Percentiles rank a stretch among this genome's conserved stretches.
These are phyloP conservation scores for Geotrichum citri-aurantii DNA, from an alignment of 1,139 yeast species.

Conservation along the genomic window DNA sequence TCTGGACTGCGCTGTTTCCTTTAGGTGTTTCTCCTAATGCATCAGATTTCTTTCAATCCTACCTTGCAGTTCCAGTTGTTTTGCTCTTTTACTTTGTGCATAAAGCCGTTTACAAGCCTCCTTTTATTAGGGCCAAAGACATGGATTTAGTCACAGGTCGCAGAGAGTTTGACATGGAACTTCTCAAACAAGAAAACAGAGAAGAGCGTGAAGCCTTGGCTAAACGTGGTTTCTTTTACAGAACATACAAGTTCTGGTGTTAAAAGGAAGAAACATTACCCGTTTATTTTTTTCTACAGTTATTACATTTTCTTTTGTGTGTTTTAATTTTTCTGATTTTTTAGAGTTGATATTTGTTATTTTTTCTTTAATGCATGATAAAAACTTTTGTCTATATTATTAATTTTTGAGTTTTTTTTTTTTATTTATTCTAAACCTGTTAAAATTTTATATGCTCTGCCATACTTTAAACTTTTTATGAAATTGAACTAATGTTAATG, in stretches of 20 bases:
- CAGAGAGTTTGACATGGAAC: constrained; percentile 50
- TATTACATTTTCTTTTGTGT: too few relatives aligned
- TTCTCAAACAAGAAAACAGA: constrained; percentile 45
- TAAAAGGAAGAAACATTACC: constrained; percentile 27
- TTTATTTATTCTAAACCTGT: too few relatives aligned
- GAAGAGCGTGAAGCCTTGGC: constrained; percentile 40
- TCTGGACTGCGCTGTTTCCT: constrained; percentile 75
- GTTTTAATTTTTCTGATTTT: too few relatives aligned
- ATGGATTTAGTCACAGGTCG: constrained; percentile 49
- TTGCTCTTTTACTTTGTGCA: constrained; percentile 46
- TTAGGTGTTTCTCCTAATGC: constrained; percentile 44
- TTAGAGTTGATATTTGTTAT: too few relatives aligned
- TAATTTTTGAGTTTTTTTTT: too few relatives aligned
- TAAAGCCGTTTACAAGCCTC: constrained; percentile 44
- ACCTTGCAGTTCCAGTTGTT: constrained; percentile 51
- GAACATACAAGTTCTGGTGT: constrained; percentile 43
- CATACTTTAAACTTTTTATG: too few relatives aligned
- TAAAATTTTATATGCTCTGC: too few relatives aligned
- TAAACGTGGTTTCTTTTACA: constrained; percentile 36
- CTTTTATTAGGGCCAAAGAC: constrained; percentile 35
- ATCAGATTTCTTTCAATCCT: constrained; percentile 46
- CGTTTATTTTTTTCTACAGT: too few relatives aligned
- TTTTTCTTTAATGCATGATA: too few relatives aligned
- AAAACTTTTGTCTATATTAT: too few relatives aligned
- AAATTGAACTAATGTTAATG: too few relatives aligned